Evolutionary conservation across 2,329 filamentous ascomycete genomes (phyloP).

Genomic region (Colletotrichum ledebouriae): DNA sequence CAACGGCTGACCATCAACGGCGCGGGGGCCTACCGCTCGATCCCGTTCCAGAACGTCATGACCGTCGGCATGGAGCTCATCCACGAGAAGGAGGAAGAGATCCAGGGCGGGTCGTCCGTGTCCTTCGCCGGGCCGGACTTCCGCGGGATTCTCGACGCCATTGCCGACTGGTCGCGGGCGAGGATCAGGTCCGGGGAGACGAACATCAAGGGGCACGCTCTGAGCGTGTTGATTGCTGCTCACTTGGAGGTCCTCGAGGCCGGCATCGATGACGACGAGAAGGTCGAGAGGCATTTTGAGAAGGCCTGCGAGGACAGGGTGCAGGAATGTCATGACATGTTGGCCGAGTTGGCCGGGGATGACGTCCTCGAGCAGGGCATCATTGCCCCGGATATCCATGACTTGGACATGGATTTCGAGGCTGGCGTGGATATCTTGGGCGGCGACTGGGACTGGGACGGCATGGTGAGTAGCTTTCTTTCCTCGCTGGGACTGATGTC

Average conservation of each 20-base stretch:
- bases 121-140: conserved; percentile 52
- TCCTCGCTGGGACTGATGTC: conserved; percentile 43
- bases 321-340: conserved; percentile 48
- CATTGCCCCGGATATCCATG: conserved; percentile 16
- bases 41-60: conserved; percentile 56
- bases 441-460: conserved; percentile 48
- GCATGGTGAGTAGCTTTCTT: conserved; percentile 51
- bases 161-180: conserved; percentile 50
- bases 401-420: conserved; percentile 38
- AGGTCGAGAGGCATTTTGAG: conserved; percentile 51
- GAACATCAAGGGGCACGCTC: conserved; percentile 56
- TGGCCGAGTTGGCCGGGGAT: conserved; percentile 52
- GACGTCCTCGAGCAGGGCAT: conserved; percentile 30
- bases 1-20: conserved; percentile 56
- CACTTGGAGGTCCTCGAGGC: conserved; percentile 53
- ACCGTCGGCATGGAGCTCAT: conserved; percentile 62
- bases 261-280: conserved; percentile 46
- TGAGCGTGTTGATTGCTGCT: conserved; percentile 52
- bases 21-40: conserved; percentile 58
- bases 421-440: conserved; percentile 43
- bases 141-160: conserved; percentile 48
- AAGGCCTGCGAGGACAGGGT: conserved; percentile 46
- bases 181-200: conserved; percentile 59
- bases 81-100: conserved; percentile 59
- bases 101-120: conserved; percentile 48